Evolutionary conservation across 176 grass and related monocot species (phyloP), one percentile per base, ranked within the genome.

Genomic region (Otatea glauca): DNA sequence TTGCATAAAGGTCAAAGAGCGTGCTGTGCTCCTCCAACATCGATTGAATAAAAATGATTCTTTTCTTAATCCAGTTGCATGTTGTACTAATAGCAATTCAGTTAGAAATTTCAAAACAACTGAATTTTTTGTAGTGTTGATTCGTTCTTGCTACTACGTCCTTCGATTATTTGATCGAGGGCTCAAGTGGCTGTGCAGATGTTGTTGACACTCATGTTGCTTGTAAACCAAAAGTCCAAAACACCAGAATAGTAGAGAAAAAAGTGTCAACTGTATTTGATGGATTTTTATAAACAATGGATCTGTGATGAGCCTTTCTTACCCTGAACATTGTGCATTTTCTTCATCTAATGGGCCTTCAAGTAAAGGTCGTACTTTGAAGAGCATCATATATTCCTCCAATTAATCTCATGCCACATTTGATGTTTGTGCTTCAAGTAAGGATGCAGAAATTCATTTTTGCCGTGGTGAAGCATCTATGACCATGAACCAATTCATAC

Each of bases 1-100:
- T 6, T 74, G 70, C 92, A 93, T 37, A 91, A 88, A 84, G 79
- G 88, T 27, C 80, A 82, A 68, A 82, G 69, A 73, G 24, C 73
- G 27, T 65, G 54, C 53, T 70, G 39, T 21, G 5, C 48, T 72
- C 59, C 61, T 41, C 12, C 49, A 56, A 2, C 65, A 84, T 67
- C 13, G 29, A 49, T 64, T 17, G 21, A 44, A 66, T 39, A 80
- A 4, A 45, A 63, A 54, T 7, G 38, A 84, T 72, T 56, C 7
- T 65, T 58, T 38, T 27, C n/a, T 55, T 56, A 63, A 38, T 24
- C 29, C 21, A 71, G 29, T 65, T 63, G 17, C 44, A 37, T 81
- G 44, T 77, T 80, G 56, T 81, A 43, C 7, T 43, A 27, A 37
- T 55, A 64, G 24, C 13, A 56, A 12, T 44, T 77, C 1, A 35